Percentiles rank a stretch among this genome's conserved stretches.
These are phyloP conservation scores for Metschnikowia hibisci DNA, from an alignment of 805 yeast genomes.

Conservation along the genomic window DNA sequence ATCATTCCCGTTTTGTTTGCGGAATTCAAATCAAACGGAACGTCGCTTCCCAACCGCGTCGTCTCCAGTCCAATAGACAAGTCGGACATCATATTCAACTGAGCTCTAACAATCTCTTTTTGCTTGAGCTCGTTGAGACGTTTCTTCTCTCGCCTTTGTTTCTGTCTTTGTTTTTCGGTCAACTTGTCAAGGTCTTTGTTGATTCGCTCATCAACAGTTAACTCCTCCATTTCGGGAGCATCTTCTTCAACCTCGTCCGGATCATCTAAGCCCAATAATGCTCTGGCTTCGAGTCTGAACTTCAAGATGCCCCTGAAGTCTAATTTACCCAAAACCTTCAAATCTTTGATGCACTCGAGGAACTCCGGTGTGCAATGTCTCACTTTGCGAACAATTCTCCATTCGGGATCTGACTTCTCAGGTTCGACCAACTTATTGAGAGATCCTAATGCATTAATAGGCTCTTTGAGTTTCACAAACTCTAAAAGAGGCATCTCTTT, in stretches of 20 bases:
- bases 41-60: constrained; percentile 70
- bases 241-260: constrained; percentile 46
- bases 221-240: constrained; percentile 60
- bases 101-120: constrained; percentile 85
- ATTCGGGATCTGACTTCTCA: constrained; percentile 54
- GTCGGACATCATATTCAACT: constrained; percentile 93
- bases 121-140: constrained; percentile 78
- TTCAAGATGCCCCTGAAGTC: constrained; percentile 82
- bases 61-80: constrained; percentile 93
- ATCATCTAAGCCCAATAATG: constrained; percentile 62
- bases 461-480: constrained; percentile 76
- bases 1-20: constrained; percentile 87
- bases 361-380: constrained; percentile 78
- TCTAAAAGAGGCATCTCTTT: constrained; percentile 75
- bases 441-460: constrained; percentile 76
- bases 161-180: constrained; percentile 64
- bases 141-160: constrained; percentile 76
- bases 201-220: constrained; percentile 85
- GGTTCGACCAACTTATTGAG: constrained; percentile 63
- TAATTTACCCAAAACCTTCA: constrained; percentile 89
- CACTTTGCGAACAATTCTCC: constrained; percentile 67
- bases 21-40: constrained; percentile 75
- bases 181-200: constrained; percentile 79
- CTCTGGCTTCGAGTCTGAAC: constrained; percentile 88
- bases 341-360: constrained; percentile 79